These are phyloP conservation scores for Pseudocercospora eumusae DNA, from an alignment of 2,329 filamentous ascomycete species.

Conservation along the genomic window DNA sequence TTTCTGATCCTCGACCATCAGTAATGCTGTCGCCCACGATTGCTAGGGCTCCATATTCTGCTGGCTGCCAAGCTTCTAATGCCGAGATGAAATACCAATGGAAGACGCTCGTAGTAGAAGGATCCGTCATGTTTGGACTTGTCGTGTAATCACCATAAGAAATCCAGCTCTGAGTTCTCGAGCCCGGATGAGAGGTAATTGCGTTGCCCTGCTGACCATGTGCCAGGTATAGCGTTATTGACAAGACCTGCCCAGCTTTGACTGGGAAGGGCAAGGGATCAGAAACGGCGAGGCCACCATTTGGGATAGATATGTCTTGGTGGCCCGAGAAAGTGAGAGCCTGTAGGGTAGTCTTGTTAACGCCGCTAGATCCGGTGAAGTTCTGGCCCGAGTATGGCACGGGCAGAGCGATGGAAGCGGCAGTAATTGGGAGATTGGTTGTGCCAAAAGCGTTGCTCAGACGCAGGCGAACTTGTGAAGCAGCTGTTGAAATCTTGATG, in stretches of 20 bases:
- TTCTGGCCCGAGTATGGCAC: slow-evolving; percentile 45
- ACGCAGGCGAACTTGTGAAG: slow-evolving; percentile 58
- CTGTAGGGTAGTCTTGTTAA: slow-evolving; percentile 56
- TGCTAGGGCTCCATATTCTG: slow-evolving; percentile 49
- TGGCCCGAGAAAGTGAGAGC: slow-evolving; percentile 61
- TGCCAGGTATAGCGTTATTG: slow-evolving; percentile 60
- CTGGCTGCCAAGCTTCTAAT: slow-evolving; percentile 57
- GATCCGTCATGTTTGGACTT: slow-evolving; percentile 49
- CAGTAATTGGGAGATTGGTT: slow-evolving; percentile 61
- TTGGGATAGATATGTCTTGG: slow-evolving; percentile 54
- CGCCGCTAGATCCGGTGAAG: slow-evolving; percentile 55
- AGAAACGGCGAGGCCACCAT: slow-evolving; percentile 60
- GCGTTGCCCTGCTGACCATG: slow-evolving; percentile 57
- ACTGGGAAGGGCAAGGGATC: slow-evolving; percentile 62
- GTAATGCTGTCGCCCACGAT: slow-evolving; percentile 67
- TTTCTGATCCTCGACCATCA: slow-evolving; percentile 62
- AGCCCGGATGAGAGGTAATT: slow-evolving; percentile 67
- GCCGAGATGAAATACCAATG: slow-evolving; percentile 63
- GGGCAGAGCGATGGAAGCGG: slow-evolving; percentile 60
- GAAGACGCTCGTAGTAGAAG: slow-evolving; percentile 39
- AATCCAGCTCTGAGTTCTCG: slow-evolving; percentile 63
- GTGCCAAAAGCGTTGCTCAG: slow-evolving; percentile 67
- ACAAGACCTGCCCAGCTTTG: slow-evolving; percentile 55
- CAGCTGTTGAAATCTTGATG: slow-evolving; percentile 59
- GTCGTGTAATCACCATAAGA: slow-evolving; percentile 59